These are phyloP conservation scores for Vitis rotundifolia DNA, from an alignment of 164 flowering plant species.

Conservation along the genomic window DNA sequence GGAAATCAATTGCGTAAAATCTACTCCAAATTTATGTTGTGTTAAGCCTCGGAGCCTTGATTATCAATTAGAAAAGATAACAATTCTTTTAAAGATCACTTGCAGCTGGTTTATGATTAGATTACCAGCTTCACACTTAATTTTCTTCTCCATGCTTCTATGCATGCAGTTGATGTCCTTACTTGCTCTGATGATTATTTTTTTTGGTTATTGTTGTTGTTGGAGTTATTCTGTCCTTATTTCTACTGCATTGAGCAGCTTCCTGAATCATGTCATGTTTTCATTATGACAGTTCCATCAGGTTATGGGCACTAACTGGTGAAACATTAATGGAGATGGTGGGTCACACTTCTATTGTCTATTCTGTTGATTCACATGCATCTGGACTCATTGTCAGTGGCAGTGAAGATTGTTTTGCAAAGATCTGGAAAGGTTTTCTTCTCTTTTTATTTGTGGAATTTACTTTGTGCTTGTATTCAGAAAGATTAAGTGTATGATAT, in stretches of 20 bases:
- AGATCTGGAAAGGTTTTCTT: constrained; percentile 92
- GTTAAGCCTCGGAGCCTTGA: too few species aligned
- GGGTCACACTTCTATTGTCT: constrained; percentile 93
- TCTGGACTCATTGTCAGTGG: constrained; percentile 93
- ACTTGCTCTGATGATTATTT: background rate
- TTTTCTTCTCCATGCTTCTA: too few species aligned
- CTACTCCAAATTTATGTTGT: too few species aligned
- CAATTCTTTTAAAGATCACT: background rate
- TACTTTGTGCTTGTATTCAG: background rate
- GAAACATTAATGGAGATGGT: constrained; percentile 91
- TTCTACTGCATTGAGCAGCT: background rate
- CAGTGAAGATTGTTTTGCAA: constrained; percentile 89
- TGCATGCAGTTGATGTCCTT: background rate
- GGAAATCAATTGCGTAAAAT: too few species aligned
- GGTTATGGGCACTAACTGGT: constrained; percentile 91
- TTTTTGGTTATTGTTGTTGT: too few species aligned
- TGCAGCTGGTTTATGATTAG: background rate
- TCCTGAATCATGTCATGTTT: constrained; percentile 9
- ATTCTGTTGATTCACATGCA: constrained; percentile 84
- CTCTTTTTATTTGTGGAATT: background rate
- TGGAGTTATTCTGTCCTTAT: background rate
- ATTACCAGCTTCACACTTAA: background rate
- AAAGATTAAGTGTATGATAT: background rate
- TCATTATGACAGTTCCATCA: constrained; percentile 58
- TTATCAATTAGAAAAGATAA: background rate